Evolutionary conservation across 352 stramenopile species (phyloP).

Genomic region (Achlya hypogyna): DNA sequence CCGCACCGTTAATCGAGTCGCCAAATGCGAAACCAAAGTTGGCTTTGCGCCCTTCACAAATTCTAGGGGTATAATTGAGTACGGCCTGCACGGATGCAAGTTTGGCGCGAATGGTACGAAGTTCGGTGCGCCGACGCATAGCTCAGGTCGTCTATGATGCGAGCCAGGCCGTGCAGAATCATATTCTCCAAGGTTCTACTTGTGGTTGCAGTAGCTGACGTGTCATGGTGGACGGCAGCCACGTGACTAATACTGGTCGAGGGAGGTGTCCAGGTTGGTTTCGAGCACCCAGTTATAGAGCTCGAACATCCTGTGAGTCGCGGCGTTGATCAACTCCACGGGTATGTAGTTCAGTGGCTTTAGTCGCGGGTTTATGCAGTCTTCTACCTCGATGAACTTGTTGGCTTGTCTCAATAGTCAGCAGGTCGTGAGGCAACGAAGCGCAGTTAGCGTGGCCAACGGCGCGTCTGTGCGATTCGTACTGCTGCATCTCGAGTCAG

Average conservation of each 20-base stretch:
- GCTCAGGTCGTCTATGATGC: background rate
- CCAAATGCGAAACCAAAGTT: background rate
- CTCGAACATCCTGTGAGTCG: background rate
- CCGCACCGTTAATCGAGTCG: background rate
- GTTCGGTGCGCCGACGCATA: background rate
- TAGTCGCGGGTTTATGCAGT: background rate
- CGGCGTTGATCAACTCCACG: slow-evolving; percentile 3
- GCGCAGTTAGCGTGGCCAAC: background rate
- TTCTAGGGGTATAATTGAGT: background rate
- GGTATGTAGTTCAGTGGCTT: background rate
- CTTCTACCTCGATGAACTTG: background rate
- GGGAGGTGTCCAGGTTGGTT: slow-evolving; percentile 13
- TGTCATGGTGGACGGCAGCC: background rate
- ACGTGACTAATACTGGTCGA: slow-evolving; percentile 9
- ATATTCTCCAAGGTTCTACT: background rate
- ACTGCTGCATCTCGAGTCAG: background rate
- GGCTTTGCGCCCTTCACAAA: background rate
- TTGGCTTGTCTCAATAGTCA: background rate
- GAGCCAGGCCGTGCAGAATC: background rate
- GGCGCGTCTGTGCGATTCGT: background rate
- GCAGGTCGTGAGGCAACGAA: background rate
- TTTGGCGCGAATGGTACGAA: slow-evolving; percentile 4
- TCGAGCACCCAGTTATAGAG: slow-evolving; percentile 6
- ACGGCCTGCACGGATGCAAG: too few relatives aligned
- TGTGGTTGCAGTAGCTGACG: background rate